A percentile compares a stretch with the other conserved stretches of the same genome.
Conservation (phyloP, 2,329 filamentous ascomycete genomes). For the Hypoxylon sp. region DNA sequence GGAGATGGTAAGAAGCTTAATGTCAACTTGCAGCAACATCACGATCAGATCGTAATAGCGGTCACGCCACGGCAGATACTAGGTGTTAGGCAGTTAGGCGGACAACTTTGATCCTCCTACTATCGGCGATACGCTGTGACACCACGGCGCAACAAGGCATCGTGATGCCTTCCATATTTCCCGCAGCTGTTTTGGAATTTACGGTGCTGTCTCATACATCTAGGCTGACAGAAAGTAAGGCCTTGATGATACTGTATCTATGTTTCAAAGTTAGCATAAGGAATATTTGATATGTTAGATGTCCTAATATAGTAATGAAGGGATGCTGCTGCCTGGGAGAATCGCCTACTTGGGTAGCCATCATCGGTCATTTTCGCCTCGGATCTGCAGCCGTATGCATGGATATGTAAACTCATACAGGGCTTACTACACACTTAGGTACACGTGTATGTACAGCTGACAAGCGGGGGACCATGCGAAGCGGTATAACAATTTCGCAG, state of each 20-base stretch:
- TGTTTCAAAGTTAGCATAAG: slow-evolving; percentile 7
- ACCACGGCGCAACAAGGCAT: neutral
- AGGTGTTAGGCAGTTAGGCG: neutral
- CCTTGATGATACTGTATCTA: slow-evolving; percentile 8
- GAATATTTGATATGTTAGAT: slow-evolving; percentile 1
- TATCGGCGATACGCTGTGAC: slow-evolving; percentile 6
- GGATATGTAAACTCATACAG: slow-evolving; percentile 6
- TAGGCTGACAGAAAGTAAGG: slow-evolving; percentile 10
- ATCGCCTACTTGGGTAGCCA: slow-evolving; percentile 6
- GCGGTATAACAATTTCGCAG: slow-evolving; percentile 26
- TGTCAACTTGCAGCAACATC: slow-evolving; percentile 19
- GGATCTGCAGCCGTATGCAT: slow-evolving; percentile 37
- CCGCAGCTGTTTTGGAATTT: slow-evolving; percentile 1
- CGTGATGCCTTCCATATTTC: neutral
- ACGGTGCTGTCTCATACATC: slow-evolving; percentile 1
- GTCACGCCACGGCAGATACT: slow-evolving; percentile 18
- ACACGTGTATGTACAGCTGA: slow-evolving; percentile 16
- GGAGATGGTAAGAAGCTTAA: slow-evolving; percentile 18
- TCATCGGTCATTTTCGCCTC: slow-evolving; percentile 31
- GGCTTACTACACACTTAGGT: slow-evolving; percentile 33
- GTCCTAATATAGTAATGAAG: slow-evolving; percentile 14
- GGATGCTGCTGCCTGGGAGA: slow-evolving; percentile 34
- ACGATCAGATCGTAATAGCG: slow-evolving; percentile 18
- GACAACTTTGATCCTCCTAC: slow-evolving; percentile 1
- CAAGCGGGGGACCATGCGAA: slow-evolving; percentile 19